A percentile compares a stretch with the other conserved stretches of the same genome.
These are phyloP conservation scores for Teratosphaeria destructans DNA, from an alignment of 2,329 filamentous ascomycete genomes.

Conservation along the genomic window DNA sequence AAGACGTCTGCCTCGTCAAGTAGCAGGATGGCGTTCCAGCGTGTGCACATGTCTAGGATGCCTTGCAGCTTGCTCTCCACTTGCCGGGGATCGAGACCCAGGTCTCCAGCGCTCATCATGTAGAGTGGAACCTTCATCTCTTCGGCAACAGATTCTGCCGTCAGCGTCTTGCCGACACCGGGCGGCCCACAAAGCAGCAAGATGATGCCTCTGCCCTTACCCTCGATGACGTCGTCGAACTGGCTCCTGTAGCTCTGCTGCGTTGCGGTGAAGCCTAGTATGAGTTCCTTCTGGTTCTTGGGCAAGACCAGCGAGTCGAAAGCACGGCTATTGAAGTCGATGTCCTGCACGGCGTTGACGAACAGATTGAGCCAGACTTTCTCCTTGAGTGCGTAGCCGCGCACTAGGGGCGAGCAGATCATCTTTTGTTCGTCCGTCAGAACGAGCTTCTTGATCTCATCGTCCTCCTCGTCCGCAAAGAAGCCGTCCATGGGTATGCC, in stretches of 20 bases:
- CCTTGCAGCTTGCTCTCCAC: slow-evolving; percentile 37
- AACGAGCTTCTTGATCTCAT: slow-evolving; percentile 9
- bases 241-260: slow-evolving; percentile 29
- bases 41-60: slow-evolving; percentile 36
- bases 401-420: slow-evolving; percentile 21
- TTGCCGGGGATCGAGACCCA: slow-evolving; percentile 33
- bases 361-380: slow-evolving; percentile 35
- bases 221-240: slow-evolving; percentile 43
- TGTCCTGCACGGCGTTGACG: slow-evolving; percentile 30
- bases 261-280: slow-evolving; percentile 37
- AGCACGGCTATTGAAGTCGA: slow-evolving; percentile 35
- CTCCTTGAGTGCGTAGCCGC: slow-evolving; percentile 30
- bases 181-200: slow-evolving; percentile 40
- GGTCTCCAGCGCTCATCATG: slow-evolving; percentile 40
- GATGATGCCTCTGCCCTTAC: slow-evolving; percentile 44
- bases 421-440: slow-evolving; percentile 25
- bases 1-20: slow-evolving; percentile 42
- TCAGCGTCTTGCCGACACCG: slow-evolving; percentile 46
- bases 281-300: slow-evolving; percentile 36
- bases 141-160: slow-evolving; percentile 41
- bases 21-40: slow-evolving; percentile 43
- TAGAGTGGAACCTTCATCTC: slow-evolving; percentile 42
- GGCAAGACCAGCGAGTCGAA: slow-evolving; percentile 42
- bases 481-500: slow-evolving; percentile 27
- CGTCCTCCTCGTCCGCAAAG: slow-evolving; percentile 19